Base-by-base conservation (phyloP, 768 basidiomycete genomes). In the Lentinula sp. region DNA sequence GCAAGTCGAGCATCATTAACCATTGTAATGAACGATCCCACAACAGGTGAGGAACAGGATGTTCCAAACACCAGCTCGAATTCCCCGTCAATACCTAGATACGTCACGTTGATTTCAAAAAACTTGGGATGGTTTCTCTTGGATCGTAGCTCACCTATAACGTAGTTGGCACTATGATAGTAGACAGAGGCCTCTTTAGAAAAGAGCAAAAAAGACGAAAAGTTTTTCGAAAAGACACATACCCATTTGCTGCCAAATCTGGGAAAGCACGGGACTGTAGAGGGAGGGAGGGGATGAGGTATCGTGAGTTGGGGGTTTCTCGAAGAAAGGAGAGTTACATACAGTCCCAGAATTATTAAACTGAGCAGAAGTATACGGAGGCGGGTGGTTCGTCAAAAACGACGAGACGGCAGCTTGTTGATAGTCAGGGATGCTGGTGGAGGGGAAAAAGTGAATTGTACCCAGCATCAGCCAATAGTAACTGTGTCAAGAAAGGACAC, bases 1-100 rank as follows among this genome's bases (percentile, higher is more conserved):
- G 75, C 72, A 23, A 85, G 66, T 3, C 82, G 76, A 0, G 79
- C 82, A 64, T 84, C 84, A 60, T 84, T 84, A 43, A 84, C 69
- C 68, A 83, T 69, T 3, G 83, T 72, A 49, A 84, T 71, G 32
- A 84, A 77, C 2, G 80, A 74, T 6, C 76, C 83, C 2, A 81
- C 72, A 5, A 81, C 79, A 0, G 83, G 83, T 1, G 81, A 59
- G 0, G 81, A 69, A 0, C 79, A 79, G 1, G 80, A 82, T 2
- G 83, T 84, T 13, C 84, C 83, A 43, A 76, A 81, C 1, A 81
- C 73, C 1, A 69, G 76, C 1, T 43, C 66, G 48, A 77, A 79
- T 48, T 70, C 70, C 46, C 78, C 79, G 32, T 77, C 73, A n/a
- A 80, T 68, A 0, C 65, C 74, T 69, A 33, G 10, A 28, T 10